phyloP scores from a whole-genome alignment of 1,139 yeast genomes.

The Hemisphaericaspora lyxosophila region DNA sequence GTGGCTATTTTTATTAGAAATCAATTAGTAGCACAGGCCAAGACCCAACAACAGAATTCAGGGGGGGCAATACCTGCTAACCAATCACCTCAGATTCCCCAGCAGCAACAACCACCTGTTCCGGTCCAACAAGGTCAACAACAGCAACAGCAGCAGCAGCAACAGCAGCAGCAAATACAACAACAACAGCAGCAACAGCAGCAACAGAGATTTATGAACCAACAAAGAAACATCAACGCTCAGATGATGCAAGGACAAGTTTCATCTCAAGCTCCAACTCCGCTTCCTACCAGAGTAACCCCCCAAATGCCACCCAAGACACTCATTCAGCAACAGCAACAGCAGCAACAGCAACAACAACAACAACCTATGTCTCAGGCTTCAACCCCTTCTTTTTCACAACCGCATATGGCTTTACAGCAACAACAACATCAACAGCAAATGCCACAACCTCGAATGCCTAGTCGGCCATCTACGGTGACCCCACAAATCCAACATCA shows the following conservation, averaged over 20 bases:
- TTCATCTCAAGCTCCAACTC: slow-evolving; percentile 10
- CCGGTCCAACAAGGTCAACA: slow-evolving; percentile 10
- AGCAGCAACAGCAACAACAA: slow-evolving; percentile 6
- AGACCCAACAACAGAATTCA: slow-evolving; percentile 14
- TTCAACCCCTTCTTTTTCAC: neutral
- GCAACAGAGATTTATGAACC: slow-evolving; percentile 7
- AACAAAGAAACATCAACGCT: slow-evolving; percentile 7
- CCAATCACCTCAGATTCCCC: slow-evolving; percentile 1
- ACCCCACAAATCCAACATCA: slow-evolving; percentile 6
- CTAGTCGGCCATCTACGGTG: slow-evolving; percentile 5
- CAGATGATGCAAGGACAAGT: slow-evolving; percentile 10
- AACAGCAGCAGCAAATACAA: neutral
- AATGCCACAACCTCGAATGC: slow-evolving; percentile 6
- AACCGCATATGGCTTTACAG: slow-evolving; percentile 4
- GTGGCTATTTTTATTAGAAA: slow-evolving; percentile 42
- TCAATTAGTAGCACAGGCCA: slow-evolving; percentile 40
- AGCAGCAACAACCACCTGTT: slow-evolving; percentile 9
- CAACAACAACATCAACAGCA: slow-evolving; percentile 8
- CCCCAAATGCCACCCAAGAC: slow-evolving; percentile 11
- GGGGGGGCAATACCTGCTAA: slow-evolving; percentile 6
- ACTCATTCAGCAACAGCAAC: slow-evolving; percentile 5
- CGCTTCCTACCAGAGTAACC: slow-evolving; percentile 12
- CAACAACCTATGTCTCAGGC: slow-evolving; percentile 2
- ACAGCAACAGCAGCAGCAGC: slow-evolving; percentile 5
- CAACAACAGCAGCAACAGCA: neutral